Conservation (phyloP, 2,329 filamentous ascomycete species). For the Phyllosticta ampelicida region DNA sequence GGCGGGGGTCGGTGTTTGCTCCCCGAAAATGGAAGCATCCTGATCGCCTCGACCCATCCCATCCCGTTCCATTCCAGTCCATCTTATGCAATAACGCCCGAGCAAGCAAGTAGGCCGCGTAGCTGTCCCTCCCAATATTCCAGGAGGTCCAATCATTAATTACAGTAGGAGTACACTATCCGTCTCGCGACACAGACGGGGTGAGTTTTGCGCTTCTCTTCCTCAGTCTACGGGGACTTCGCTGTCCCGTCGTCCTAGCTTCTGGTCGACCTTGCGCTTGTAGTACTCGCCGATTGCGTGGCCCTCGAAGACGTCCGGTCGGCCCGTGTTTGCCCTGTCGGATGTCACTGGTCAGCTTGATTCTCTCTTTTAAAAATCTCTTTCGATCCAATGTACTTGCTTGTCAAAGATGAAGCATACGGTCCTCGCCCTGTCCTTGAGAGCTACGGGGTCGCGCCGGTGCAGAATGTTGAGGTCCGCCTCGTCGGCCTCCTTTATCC, state of each 20-base stretch:
- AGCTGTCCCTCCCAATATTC: too few relatives aligned
- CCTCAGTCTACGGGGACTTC: neutral
- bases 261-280: neutral
- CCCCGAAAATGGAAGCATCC: too few relatives aligned
- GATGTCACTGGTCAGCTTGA: neutral
- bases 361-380: neutral
- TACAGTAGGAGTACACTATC: too few relatives aligned
- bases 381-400: constrained; percentile 19
- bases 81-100: too few relatives aligned
- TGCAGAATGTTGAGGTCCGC: constrained; percentile 13
- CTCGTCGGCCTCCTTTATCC: constrained; percentile 1
- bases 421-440: constrained; percentile 36
- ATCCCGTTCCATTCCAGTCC: too few relatives aligned
- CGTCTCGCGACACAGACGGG: too few relatives aligned
- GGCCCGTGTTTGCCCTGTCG: neutral
- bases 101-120: too few relatives aligned
- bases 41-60: too few relatives aligned
- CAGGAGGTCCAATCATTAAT: too few relatives aligned
- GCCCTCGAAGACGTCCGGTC: neutral
- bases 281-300: neutral
- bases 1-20: too few relatives aligned
- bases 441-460: constrained; percentile 39
- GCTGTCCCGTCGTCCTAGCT: neutral
- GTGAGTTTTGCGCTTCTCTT: too few relatives aligned
- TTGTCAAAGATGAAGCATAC: constrained; percentile 30